Base-by-base conservation (phyloP, 1,284 basidiomycete species). In the Ganoderma resinaceum region DNA sequence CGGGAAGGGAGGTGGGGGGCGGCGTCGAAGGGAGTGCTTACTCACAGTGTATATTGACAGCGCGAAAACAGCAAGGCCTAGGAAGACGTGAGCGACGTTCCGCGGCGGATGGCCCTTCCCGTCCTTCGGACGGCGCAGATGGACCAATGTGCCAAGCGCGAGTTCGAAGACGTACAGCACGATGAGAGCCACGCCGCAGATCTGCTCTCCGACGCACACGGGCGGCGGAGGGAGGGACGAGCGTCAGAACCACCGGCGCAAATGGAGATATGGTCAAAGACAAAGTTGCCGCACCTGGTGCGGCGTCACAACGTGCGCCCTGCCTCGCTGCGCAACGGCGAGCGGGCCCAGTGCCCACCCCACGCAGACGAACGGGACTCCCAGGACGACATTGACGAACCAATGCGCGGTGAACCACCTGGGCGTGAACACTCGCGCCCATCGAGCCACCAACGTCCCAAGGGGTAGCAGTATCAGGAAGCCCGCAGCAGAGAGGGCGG, bases 391-490 rank as follows among this genome's bases (percentile, higher is more conserved):
- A 70, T 87, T 86, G 69, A 86, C 73, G 58, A 82, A 75, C 78
- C 84, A 84, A 72, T 91, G 89, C 9, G 79, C 79, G 33, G 82
- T 84, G 78, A 91, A 87, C 91, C 91, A 93, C 42, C 80, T 81
- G 11, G 81, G 80, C 35, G 86, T 86, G 67, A 88, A 79, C 0
- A 87, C 87, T 60, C 91, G 81, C 11, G 84, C 83, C 80, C 85
- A 89, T n/a, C 91, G 84, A 2, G 88, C 90, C 26, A 89, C 76
- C 60, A 93, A 79, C 1, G 86, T 83, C 8, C 88, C 88, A 9
- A 83, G 70, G 1, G 91, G 91, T 0, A 92, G 79, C 16, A 92
- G 72, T 23, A 91, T 77, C 74, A 91, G 80, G 76, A 91, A 90
- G 0, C 87, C 91, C 23, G 89, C 70, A 12, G 84, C 82, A 20